These are phyloP conservation scores for Streptanthus diversifolius DNA, from an alignment of 345 rosid genomes.

Conservation along the genomic window DNA sequence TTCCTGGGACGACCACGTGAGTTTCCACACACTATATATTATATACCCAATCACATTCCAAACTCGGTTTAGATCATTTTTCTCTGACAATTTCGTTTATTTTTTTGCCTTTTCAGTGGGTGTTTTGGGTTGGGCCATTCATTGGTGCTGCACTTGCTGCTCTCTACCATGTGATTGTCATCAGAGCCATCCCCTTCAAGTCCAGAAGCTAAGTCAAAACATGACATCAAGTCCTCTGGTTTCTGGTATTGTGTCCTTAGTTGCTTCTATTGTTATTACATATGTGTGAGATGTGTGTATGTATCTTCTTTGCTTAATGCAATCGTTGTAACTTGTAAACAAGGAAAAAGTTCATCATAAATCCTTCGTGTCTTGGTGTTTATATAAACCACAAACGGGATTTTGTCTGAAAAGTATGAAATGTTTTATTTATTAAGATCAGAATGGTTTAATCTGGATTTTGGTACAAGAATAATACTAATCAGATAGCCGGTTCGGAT, in stretches of 20 bases:
- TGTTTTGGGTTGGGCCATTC: conserved; percentile 80
- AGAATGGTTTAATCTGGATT: not conserved
- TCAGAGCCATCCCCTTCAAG: conserved; percentile 77
- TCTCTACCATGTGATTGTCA: conserved; percentile 59
- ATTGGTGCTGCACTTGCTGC: conserved; percentile 75
- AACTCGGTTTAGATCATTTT: not conserved
- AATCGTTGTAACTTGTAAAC: conserved; percentile 10
- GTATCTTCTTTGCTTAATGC: conserved; percentile 4
- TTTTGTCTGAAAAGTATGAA: not conserved
- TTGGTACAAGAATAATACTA: not conserved
- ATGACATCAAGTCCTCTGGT: conserved; percentile 12
- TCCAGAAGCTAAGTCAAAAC: conserved; percentile 22
- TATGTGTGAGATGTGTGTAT: conserved; percentile 9
- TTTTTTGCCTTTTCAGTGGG: conserved; percentile 42
- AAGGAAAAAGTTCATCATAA: conserved; percentile 15
- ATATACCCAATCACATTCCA: not conserved
- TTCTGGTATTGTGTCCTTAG: not conserved
- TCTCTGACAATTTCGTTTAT: not conserved
- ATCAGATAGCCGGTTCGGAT: not conserved
- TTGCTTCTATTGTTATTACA: conserved; percentile 7
- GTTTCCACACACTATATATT: conserved; percentile 6
- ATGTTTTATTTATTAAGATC: not conserved
- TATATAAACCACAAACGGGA: not conserved
- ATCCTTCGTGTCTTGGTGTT: not conserved
- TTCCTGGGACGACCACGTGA: conserved; percentile 68